Percentiles rank a stretch among this genome's conserved stretches.
Conservation (phyloP, 306 rosid genomes). For the Quercus parvula region DNA sequence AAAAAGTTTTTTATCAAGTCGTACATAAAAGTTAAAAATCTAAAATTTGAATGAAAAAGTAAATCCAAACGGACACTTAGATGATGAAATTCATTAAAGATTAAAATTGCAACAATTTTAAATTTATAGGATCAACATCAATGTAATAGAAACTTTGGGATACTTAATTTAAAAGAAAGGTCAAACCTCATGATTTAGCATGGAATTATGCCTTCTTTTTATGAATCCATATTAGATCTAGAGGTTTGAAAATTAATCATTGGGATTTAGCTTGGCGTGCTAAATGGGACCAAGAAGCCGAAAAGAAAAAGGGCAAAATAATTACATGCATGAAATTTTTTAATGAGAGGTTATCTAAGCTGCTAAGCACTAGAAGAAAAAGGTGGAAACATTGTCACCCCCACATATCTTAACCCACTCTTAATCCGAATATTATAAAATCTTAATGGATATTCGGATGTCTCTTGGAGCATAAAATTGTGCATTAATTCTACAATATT, state of each 20-base stretch:
- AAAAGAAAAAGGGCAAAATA: background rate
- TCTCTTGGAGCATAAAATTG: background rate
- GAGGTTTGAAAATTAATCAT: constrained; percentile 21
- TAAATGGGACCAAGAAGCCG: background rate
- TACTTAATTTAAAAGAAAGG: too few relatives aligned
- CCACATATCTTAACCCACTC: constrained; percentile 14
- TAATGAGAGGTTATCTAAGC: background rate
- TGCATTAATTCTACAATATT: background rate
- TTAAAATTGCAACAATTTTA: too few relatives aligned
- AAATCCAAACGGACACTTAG: too few relatives aligned
- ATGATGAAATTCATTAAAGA: too few relatives aligned
- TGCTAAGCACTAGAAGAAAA: background rate
- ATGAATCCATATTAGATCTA: background rate
- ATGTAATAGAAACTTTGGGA: too few relatives aligned
- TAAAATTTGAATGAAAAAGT: too few relatives aligned
- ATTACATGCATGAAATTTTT: background rate
- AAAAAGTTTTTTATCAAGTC: too few relatives aligned
- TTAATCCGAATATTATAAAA: constrained; percentile 9
- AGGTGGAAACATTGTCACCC: constrained; percentile 18
- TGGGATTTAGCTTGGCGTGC: constrained; percentile 35
- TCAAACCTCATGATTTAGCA: too few relatives aligned
- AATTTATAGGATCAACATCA: too few relatives aligned
- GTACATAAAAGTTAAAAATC: too few relatives aligned
- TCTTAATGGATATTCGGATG: constrained; percentile 3
- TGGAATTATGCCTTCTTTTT: background rate